These are phyloP conservation scores for Globisporangium megalacanthum DNA, from an alignment of 352 stramenopile species.

Conservation along the genomic window DNA sequence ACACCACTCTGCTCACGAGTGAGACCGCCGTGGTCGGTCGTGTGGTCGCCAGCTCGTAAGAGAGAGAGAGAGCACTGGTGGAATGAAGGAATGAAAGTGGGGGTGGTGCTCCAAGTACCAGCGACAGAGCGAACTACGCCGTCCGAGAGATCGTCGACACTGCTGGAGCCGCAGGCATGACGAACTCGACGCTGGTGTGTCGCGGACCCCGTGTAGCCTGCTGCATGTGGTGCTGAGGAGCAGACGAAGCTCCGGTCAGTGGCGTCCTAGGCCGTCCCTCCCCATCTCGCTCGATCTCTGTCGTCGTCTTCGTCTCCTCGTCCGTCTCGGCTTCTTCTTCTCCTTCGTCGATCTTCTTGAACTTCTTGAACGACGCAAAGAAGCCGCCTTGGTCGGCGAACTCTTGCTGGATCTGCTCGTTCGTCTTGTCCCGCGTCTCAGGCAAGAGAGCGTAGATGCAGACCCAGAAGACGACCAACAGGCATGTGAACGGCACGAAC, in stretches of 20 bases:
- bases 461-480: conserved; percentile 30
- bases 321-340: too few relatives aligned
- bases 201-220: background rate
- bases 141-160: conserved; percentile 4
- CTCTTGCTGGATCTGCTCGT: conserved; percentile 36
- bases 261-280: too few relatives aligned
- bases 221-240: too few relatives aligned
- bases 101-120: background rate
- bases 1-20: background rate
- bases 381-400: conserved; percentile 23
- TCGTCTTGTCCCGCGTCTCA: conserved; percentile 30
- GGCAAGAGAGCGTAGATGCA: conserved; percentile 31
- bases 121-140: conserved; percentile 1
- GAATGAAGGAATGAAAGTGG: background rate
- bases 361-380: conserved; percentile 26
- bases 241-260: too few relatives aligned
- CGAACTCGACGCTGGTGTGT: conserved; percentile 8
- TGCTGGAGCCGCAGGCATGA: conserved; percentile 1
- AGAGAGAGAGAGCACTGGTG: background rate
- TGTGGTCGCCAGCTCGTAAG: background rate
- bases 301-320: background rate
- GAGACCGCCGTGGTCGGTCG: background rate
- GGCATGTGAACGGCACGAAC: conserved; percentile 29
- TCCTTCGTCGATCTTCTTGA: conserved; percentile 18
- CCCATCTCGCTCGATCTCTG: background rate